Evolutionary conservation across 1,284 basidiomycete genomes (phyloP).

Genomic region (Microbotryum silenes-acaulis): DNA sequence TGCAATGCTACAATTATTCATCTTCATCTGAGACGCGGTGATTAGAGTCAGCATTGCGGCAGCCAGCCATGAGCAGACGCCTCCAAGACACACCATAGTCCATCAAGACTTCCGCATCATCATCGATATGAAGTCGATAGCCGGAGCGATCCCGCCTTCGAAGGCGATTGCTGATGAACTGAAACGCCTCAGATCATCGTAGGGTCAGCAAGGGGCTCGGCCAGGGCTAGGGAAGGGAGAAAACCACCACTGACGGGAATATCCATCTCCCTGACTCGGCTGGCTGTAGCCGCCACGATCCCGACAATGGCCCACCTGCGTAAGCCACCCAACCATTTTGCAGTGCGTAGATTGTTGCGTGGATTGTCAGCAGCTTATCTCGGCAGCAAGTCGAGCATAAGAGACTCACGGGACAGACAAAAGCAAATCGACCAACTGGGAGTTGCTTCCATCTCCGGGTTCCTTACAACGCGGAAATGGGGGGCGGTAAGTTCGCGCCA

Average conservation of each 20-base stretch:
- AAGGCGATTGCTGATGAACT: constrained; percentile 10
- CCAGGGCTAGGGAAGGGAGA: background rate
- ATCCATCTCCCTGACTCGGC: constrained; percentile 14
- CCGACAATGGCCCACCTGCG: constrained; percentile 16
- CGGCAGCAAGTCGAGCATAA: background rate
- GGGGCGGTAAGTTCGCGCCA: too few species aligned
- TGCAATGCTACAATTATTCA: background rate
- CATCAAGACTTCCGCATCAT: constrained; percentile 22
- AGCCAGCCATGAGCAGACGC: background rate
- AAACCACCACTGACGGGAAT: constrained; percentile 10
- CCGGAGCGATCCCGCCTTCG: constrained; percentile 5
- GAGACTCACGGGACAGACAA: constrained; percentile 23
- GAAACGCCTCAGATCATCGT: background rate
- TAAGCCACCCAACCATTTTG: background rate
- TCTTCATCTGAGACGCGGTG: background rate
- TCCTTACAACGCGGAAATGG: background rate
- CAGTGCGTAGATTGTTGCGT: background rate
- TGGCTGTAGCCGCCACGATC: constrained; percentile 9
- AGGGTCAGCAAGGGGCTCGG: background rate
- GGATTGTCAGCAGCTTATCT: background rate
- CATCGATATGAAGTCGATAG: constrained; percentile 11
- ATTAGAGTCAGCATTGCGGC: background rate
- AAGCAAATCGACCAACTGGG: constrained; percentile 16
- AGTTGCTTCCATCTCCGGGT: constrained; percentile 21
- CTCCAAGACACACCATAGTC: constrained; percentile 5